Percentiles rank a stretch among this genome's conserved stretches.
Conservation (phyloP, 164 flowering plant genomes). For the Sextonia rubra region DNA sequence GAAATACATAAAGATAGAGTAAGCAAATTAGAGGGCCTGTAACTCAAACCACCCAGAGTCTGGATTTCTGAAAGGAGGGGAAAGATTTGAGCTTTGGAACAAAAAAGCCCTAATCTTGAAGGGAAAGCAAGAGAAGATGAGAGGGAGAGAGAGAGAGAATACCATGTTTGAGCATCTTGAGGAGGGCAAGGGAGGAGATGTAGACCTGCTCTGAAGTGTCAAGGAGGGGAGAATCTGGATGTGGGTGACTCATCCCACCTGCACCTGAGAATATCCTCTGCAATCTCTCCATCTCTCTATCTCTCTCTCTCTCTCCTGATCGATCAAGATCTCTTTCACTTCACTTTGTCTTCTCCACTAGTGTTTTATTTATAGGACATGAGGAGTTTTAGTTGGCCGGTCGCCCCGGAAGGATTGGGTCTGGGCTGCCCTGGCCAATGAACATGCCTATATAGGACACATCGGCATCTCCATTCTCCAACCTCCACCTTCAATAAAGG, state of each 20-base stretch:
- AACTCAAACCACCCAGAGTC: too few relatives aligned
- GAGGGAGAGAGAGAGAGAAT: slow-evolving; percentile 5
- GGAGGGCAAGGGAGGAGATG: slow-evolving; percentile 97
- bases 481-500: too few relatives aligned
- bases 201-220: slow-evolving; percentile 97
- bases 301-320: background rate
- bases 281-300: slow-evolving; percentile 61
- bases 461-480: too few relatives aligned
- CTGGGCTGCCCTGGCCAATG: too few relatives aligned
- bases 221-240: slow-evolving; percentile 87
- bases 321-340: background rate
- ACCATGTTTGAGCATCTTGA: slow-evolving; percentile 99
- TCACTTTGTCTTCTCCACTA: too few relatives aligned
- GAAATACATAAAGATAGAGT: too few relatives aligned
- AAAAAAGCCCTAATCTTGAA: background rate
- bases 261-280: slow-evolving; percentile 93
- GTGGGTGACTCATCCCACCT: slow-evolving; percentile 89
- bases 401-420: too few relatives aligned
- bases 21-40: too few relatives aligned
- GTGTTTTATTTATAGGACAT: too few relatives aligned
- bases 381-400: too few relatives aligned
- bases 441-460: too few relatives aligned
- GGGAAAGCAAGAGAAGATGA: background rate
- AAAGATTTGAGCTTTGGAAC: background rate
- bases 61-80: background rate